Evolutionary conservation across 78 protist species (phyloP).

Genomic region (Dictyostelium capitatum): DNA sequence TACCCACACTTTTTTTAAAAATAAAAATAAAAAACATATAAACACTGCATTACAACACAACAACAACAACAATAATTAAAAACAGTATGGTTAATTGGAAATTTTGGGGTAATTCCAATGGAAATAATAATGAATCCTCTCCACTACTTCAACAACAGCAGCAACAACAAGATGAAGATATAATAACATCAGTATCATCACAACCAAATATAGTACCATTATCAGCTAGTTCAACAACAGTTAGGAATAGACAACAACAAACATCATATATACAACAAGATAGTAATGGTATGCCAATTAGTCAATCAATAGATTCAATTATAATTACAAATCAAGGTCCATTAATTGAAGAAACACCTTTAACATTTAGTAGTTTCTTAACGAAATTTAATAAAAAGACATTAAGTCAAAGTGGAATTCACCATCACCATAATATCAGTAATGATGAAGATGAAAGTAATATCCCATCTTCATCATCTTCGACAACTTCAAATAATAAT

Average conservation of each 20-base stretch:
- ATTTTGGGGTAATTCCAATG: conserved; percentile 5
- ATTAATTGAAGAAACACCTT: conserved; percentile 52
- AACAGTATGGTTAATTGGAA: conserved; percentile 17
- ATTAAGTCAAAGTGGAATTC: background rate
- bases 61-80: no score
- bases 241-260: conserved; percentile 10
- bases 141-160: conserved; percentile 6
- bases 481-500: background rate
- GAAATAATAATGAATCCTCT: background rate
- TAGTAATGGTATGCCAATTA: background rate
- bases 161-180: background rate
- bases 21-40: no score
- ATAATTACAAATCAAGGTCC: background rate
- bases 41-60: no score
- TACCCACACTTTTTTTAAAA: no score
- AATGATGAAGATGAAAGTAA: background rate
- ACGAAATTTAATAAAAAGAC: background rate
- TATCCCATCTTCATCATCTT: background rate
- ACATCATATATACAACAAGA: background rate
- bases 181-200: background rate
- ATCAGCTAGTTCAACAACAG: background rate
- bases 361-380: conserved; percentile 57
- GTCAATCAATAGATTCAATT: conserved; percentile 14
- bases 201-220: background rate
- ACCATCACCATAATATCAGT: background rate